phyloP scores from a whole-genome alignment of 306 rosid genomes.

The Trifolium dubium region DNA sequence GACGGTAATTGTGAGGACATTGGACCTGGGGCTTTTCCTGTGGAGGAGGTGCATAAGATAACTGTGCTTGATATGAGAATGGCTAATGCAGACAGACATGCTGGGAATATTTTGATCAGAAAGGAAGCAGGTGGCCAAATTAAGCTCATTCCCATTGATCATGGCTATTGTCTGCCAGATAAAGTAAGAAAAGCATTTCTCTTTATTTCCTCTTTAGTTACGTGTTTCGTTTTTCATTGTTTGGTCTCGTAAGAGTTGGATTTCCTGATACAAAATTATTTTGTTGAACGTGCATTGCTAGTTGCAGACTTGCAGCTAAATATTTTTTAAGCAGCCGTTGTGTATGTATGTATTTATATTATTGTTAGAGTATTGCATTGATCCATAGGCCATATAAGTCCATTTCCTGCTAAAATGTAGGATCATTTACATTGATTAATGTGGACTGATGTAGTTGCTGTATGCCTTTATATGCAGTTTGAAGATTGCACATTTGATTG shows the following conservation, averaged over 20 bases:
- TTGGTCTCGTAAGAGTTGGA: not conserved
- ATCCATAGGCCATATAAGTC: not conserved
- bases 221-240: not conserved
- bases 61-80: constrained; percentile 76
- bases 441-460: constrained; percentile 13
- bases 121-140: constrained; percentile 49
- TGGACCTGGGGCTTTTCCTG: constrained; percentile 65
- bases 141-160: constrained; percentile 81
- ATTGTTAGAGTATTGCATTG: not conserved
- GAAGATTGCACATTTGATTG: constrained; percentile 91
- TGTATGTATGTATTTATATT: constrained; percentile 2
- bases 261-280: constrained; percentile 7
- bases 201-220: constrained; percentile 6
- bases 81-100: constrained; percentile 92
- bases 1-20: constrained; percentile 82
- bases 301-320: not conserved
- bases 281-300: not conserved
- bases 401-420: constrained; percentile 3
- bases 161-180: constrained; percentile 83
- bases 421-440: constrained; percentile 13
- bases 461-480: constrained; percentile 53
- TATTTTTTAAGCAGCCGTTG: not conserved
- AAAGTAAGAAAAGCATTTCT: constrained; percentile 58
- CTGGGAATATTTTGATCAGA: constrained; percentile 73
- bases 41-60: constrained; percentile 79